These are phyloP conservation scores for Vigna hirtella DNA, from an alignment of 306 rosid species.

Conservation along the genomic window DNA sequence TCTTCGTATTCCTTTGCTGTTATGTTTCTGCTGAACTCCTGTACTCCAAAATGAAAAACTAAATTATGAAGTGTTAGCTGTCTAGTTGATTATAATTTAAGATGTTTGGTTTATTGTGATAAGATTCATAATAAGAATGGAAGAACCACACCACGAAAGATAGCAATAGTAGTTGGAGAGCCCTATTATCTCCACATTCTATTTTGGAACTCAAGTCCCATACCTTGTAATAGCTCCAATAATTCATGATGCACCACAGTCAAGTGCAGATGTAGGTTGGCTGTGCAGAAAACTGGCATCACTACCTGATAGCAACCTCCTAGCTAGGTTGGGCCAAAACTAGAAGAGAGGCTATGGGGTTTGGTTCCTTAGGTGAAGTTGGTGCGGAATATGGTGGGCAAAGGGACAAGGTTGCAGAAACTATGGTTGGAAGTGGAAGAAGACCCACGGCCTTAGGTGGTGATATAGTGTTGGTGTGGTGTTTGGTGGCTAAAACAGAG, in stretches of 20 bases:
- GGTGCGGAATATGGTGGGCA: no score
- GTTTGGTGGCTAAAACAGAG: no score
- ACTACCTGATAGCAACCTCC: no score
- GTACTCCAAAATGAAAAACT: constrained; percentile 17
- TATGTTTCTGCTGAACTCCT: constrained; percentile 8
- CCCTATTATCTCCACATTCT: background rate
- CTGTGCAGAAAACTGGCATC: background rate
- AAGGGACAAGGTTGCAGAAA: no score
- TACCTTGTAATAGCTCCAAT: background rate
- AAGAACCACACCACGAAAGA: background rate
- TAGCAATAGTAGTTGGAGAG: background rate
- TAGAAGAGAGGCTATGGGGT: no score
- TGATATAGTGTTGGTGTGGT: no score
- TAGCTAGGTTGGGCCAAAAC: no score
- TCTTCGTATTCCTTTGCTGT: constrained; percentile 12
- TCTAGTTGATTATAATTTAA: constrained; percentile 13
- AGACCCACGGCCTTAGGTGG: no score
- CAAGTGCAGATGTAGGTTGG: background rate
- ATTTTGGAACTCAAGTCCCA: background rate
- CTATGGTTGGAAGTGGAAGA: no score
- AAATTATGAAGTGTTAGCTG: background rate
- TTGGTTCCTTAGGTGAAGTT: no score
- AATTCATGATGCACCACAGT: background rate
- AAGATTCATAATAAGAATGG: background rate
- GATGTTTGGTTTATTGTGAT: background rate